Percentiles rank a stretch among this genome's conserved stretches.
Evolutionary conservation across 305 asterid genomes (phyloP).

Genomic region (Ilex paraguariensis): DNA sequence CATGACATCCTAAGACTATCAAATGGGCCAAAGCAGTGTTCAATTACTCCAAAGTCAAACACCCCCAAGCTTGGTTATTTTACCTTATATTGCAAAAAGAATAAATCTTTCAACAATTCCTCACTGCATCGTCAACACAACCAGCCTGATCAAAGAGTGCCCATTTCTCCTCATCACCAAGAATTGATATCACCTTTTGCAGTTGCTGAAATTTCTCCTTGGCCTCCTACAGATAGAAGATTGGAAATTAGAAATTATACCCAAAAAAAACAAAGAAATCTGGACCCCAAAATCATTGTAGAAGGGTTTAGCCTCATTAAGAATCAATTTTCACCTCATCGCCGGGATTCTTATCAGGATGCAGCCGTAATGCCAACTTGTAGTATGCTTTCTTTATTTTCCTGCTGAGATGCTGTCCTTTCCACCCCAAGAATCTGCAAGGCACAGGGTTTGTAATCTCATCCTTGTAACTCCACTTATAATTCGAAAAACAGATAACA

Average conservation of each 20-base stretch:
- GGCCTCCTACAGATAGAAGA: conserved; percentile 52
- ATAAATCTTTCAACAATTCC: conserved; percentile 20
- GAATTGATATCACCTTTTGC: conserved; percentile 85
- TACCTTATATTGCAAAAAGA: conserved; percentile 8
- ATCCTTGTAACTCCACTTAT: background rate
- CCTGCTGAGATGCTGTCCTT: conserved; percentile 69
- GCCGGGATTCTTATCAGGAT: conserved; percentile 91
- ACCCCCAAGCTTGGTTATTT: conserved; percentile 1
- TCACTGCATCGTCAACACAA: conserved; percentile 88
- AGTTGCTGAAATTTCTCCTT: conserved; percentile 94
- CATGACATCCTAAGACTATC: too few species aligned
- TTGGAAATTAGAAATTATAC: conserved; percentile 7
- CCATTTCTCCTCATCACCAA: conserved; percentile 91
- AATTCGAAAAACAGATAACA: background rate
- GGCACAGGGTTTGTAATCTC: background rate
- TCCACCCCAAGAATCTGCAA: conserved; percentile 80
- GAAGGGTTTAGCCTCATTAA: conserved; percentile 8
- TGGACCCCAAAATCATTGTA: background rate
- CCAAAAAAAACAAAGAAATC: conserved; percentile 3
- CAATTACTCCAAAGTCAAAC: background rate
- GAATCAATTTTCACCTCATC: conserved; percentile 50
- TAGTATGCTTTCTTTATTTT: conserved; percentile 80
- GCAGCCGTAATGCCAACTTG: conserved; percentile 79
- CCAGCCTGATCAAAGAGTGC: conserved; percentile 96
- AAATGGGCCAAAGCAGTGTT: too few species aligned